phyloP scores from a whole-genome alignment of 2,329 filamentous ascomycete genomes.

The Phialophora tarda region DNA sequence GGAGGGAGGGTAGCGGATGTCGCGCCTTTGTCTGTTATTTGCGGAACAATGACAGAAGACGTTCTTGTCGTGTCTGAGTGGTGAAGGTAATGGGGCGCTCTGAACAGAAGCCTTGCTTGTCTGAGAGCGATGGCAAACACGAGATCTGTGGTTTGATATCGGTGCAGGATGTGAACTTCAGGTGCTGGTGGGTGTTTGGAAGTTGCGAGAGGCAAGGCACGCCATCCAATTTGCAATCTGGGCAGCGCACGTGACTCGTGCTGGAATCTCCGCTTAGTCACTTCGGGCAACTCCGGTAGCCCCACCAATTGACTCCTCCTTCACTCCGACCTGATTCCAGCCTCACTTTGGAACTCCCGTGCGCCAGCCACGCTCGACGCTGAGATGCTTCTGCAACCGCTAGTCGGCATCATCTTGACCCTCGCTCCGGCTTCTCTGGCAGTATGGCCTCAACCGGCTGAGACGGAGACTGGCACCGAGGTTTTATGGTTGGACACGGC shows the following conservation, averaged over 20 bases:
- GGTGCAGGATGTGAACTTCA: background rate
- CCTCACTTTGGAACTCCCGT: background rate
- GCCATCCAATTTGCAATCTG: constrained; percentile 7
- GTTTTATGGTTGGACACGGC: constrained; percentile 31
- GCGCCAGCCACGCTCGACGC: background rate
- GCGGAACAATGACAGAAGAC: constrained; percentile 21
- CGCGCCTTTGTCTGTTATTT: constrained; percentile 25
- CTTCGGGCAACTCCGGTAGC: background rate
- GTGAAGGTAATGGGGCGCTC: background rate
- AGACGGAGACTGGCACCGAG: constrained; percentile 17
- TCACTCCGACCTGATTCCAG: background rate
- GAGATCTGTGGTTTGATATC: constrained; percentile 1
- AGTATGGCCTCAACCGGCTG: constrained; percentile 31
- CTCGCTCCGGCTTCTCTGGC: constrained; percentile 8
- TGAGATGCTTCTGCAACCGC: background rate
- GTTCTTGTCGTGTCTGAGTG: background rate
- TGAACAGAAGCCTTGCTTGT: background rate
- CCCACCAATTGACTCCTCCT: background rate
- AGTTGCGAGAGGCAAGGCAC: constrained; percentile 18
- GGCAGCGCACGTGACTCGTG: constrained; percentile 3
- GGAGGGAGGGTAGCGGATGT: constrained; percentile 15
- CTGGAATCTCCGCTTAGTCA: background rate
- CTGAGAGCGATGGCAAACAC: background rate
- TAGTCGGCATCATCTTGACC: background rate
- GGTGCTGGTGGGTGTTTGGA: constrained; percentile 10